These are phyloP conservation scores for Phytophthora sp. DNA, from an alignment of 352 stramenopile genomes.

Conservation along the genomic window DNA sequence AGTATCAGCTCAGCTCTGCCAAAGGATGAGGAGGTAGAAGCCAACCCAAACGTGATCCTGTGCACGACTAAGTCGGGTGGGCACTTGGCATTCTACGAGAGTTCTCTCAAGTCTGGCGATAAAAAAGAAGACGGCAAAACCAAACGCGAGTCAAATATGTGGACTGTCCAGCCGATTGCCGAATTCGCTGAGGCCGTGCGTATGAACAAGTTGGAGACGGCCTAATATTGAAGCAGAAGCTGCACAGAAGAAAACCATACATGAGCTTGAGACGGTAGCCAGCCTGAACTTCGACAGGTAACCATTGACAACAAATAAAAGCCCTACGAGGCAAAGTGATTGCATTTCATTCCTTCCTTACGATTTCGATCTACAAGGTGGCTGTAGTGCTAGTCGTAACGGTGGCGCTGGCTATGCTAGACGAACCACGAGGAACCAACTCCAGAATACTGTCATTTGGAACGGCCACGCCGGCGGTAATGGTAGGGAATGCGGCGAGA, in stretches of 20 bases:
- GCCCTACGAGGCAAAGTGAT: not conserved
- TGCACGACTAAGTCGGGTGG: constrained; percentile 67
- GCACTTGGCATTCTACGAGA: constrained; percentile 77
- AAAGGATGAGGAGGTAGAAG: constrained; percentile 30
- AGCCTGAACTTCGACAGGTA: not conserved
- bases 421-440: constrained; percentile 18
- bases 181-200: constrained; percentile 65
- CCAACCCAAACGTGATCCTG: constrained; percentile 70
- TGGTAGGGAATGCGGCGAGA: constrained; percentile 34
- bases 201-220: constrained; percentile 21
- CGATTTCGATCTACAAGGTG: not conserved
- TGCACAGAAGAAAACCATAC: no score
- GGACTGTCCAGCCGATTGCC: constrained; percentile 52
- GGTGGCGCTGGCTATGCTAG: not conserved
- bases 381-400: constrained; percentile 4
- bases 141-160: constrained; percentile 33
- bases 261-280: no score
- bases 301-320: not conserved
- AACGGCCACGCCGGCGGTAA: not conserved
- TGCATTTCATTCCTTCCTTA: not conserved
- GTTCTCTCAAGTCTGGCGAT: constrained; percentile 14
- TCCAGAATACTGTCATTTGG: constrained; percentile 27
- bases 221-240: not conserved
- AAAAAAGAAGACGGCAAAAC: constrained; percentile 13
- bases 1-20: constrained; percentile 46